These are phyloP conservation scores for Incumbomyces lentus DNA, from an alignment of 2,329 filamentous ascomycete species.

Conservation along the genomic window DNA sequence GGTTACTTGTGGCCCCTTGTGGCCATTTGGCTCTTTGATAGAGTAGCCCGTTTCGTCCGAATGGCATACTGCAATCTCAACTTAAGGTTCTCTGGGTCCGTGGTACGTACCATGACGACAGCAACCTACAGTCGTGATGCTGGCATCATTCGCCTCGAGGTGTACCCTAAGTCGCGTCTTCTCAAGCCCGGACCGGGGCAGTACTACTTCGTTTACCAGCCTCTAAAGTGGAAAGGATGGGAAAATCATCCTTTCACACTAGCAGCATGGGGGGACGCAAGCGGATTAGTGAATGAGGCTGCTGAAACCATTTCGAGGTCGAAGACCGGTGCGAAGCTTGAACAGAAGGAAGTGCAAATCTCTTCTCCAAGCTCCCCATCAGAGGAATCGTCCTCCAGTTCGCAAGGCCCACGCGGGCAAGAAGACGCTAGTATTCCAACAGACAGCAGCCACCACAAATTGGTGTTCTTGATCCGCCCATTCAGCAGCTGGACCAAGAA, in stretches of 20 bases:
- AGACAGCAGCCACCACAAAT: conserved; percentile 21
- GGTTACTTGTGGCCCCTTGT: conserved; percentile 42
- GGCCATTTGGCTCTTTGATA: conserved; percentile 40
- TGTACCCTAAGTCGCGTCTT: conserved; percentile 27
- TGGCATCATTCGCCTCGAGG: conserved; percentile 39
- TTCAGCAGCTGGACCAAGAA: conserved; percentile 42
- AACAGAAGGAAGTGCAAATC: conserved; percentile 7
- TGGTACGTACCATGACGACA: conserved; percentile 27
- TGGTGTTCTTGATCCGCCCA: conserved; percentile 42
- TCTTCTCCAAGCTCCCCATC: neutral
- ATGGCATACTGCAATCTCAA: conserved; percentile 35
- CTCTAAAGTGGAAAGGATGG: conserved; percentile 35
- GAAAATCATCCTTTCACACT: conserved; percentile 45
- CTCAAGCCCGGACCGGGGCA: conserved; percentile 34
- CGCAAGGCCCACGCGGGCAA: neutral
- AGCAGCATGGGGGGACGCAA: conserved; percentile 23
- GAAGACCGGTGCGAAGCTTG: conserved; percentile 15
- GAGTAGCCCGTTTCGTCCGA: conserved; percentile 34
- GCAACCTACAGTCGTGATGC: conserved; percentile 35
- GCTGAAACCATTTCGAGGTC: neutral
- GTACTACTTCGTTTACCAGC: conserved; percentile 43
- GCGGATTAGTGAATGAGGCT: conserved; percentile 15
- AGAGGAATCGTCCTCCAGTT: conserved; percentile 1
- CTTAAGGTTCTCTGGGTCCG: conserved; percentile 23
- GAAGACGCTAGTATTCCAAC: neutral